Evolutionary conservation across 495 filamentous ascomycete genomes (phyloP).

Genomic region (Neurospora africana): DNA sequence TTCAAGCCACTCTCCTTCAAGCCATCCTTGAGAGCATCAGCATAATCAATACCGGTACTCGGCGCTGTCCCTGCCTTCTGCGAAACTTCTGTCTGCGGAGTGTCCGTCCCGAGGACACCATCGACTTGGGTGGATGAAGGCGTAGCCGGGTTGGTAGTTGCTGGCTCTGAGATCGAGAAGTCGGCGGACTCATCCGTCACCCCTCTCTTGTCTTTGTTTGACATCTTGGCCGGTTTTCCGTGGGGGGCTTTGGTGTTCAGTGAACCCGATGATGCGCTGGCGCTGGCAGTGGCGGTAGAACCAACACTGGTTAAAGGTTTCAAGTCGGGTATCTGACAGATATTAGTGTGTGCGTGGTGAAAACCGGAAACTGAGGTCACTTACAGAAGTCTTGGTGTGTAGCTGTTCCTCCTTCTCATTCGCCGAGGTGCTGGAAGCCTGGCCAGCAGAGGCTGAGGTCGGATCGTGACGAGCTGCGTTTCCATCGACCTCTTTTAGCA

Average conservation of each 20-base stretch:
- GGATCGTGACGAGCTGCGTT: constrained; percentile 8
- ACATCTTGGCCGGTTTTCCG: not conserved
- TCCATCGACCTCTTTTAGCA: constrained; percentile 8
- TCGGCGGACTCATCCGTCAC: constrained; percentile 7
- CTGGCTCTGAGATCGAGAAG: not conserved
- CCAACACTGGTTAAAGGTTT: not conserved
- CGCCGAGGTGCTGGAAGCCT: not conserved
- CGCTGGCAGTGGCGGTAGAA: not conserved
- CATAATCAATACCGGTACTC: not conserved
- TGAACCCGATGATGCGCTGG: not conserved
- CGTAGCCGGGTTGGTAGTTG: not conserved
- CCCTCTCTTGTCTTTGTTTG: not conserved
- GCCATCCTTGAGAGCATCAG: not conserved
- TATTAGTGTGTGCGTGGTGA: not conserved
- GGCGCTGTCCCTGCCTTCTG: not conserved
- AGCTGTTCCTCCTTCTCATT: not conserved
- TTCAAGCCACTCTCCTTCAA: not conserved
- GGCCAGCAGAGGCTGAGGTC: not conserved
- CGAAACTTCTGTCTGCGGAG: not conserved
- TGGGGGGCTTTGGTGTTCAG: not conserved
- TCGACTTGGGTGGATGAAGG: not conserved
- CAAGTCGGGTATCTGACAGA: not conserved
- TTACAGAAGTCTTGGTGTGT: constrained; percentile 4
- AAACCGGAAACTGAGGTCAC: not conserved
- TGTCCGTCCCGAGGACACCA: not conserved